Conservation (phyloP, 2,329 filamentous ascomycete genomes). For the Pleurostoma richardsiae region DNA sequence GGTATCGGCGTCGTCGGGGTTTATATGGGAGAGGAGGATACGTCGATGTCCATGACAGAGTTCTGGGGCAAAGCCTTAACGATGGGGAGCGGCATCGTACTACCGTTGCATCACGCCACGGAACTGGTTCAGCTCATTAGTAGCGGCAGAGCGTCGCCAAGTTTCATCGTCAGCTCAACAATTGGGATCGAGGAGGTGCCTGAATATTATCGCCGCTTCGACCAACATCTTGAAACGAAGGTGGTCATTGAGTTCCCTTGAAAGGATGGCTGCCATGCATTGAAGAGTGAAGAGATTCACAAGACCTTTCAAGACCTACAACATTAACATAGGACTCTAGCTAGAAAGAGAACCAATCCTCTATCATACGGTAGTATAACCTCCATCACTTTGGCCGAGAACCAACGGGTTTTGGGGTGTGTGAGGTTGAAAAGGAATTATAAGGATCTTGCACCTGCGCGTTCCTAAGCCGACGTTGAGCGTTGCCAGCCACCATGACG, state of each 20-base stretch:
- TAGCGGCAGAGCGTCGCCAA: slow-evolving; percentile 15
- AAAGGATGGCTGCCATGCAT: background rate
- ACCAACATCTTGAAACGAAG: slow-evolving; percentile 1
- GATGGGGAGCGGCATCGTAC: background rate
- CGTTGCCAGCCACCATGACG: too few relatives aligned
- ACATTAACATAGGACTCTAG: too few relatives aligned
- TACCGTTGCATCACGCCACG: background rate
- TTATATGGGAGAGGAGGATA: slow-evolving; percentile 3
- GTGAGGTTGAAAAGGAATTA: too few relatives aligned
- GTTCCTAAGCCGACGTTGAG: too few relatives aligned
- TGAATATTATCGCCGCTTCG: slow-evolving; percentile 2
- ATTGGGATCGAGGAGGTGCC: slow-evolving; percentile 2
- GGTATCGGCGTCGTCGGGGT: slow-evolving; percentile 17
- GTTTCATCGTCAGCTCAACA: slow-evolving; percentile 16
- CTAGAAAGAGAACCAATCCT: too few relatives aligned
- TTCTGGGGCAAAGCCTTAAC: slow-evolving; percentile 9
- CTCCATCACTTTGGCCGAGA: too few relatives aligned
- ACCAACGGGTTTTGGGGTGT: too few relatives aligned
- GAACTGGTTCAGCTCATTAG: slow-evolving; percentile 14
- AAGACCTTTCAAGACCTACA: too few relatives aligned
- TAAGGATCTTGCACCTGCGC: too few relatives aligned
- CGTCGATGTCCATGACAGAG: slow-evolving; percentile 1
- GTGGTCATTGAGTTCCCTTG: slow-evolving; percentile 1
- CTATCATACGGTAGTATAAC: too few relatives aligned
- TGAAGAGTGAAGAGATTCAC: too few relatives aligned